Conservation (phyloP, 176 grass and related monocot genomes). For the Typha latifolia region DNA sequence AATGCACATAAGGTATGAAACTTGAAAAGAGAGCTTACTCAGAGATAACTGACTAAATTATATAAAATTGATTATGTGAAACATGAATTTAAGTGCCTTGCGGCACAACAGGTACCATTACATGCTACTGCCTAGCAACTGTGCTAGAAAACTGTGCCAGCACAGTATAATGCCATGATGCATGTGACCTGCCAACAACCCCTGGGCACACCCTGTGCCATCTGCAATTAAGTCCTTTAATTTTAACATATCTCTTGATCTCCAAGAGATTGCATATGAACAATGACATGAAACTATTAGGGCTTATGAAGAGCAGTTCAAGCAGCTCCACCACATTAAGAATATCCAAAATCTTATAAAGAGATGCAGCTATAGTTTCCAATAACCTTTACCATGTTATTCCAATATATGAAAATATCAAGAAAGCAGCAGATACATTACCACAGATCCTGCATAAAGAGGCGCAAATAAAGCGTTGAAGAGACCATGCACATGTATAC, state of each 20-base stretch:
- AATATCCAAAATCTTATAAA: slow-evolving; percentile 14
- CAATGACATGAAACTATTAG: neutral
- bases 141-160: no score
- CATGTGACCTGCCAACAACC: no score
- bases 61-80: no score
- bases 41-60: neutral
- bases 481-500: slow-evolving; percentile 92
- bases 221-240: no score
- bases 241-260: no score
- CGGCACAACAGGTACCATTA: no score
- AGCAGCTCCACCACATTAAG: neutral
- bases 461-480: slow-evolving; percentile 94
- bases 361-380: neutral
- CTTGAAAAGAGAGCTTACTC: neutral
- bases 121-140: no score
- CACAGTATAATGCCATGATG: no score
- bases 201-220: no score
- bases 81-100: no score
- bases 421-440: slow-evolving; percentile 30
- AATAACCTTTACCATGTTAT: neutral
- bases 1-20: neutral
- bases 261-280: no score
- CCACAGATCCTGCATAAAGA: slow-evolving; percentile 89
- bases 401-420: slow-evolving; percentile 9
- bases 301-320: neutral